Conservation (phyloP, 1,139 yeast species). For the Scheffersomyces illinoinensis region DNA sequence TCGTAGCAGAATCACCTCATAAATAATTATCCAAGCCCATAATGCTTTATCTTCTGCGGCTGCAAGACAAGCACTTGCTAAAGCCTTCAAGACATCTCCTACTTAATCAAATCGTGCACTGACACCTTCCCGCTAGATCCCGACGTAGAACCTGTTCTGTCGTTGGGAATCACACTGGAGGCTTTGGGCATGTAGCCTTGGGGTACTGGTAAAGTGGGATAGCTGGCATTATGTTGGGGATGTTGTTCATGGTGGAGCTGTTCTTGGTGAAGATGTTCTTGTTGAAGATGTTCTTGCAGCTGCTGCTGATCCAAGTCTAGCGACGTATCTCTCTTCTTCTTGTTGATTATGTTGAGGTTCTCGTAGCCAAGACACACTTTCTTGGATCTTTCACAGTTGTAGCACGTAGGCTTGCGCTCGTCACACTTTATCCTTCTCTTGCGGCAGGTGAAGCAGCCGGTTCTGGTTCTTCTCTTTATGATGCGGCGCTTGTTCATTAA, state of each 20-base stretch:
- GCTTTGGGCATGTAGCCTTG: neutral
- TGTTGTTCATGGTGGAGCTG: neutral
- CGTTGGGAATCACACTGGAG: constrained; percentile 1
- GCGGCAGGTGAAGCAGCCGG: constrained; percentile 32
- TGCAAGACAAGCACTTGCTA: too few relatives aligned
- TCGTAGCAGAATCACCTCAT: neutral
- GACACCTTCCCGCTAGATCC: constrained; percentile 2
- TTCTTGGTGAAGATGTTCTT: neutral
- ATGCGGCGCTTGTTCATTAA: constrained; percentile 42
- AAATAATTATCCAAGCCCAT: neutral
- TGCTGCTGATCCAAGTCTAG: constrained; percentile 7
- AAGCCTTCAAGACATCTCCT: neutral
- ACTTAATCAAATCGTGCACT: constrained; percentile 11
- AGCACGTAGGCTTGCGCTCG: constrained; percentile 64
- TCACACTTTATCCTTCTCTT: constrained; percentile 30
- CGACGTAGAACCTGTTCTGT: constrained; percentile 4
- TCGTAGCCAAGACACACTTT: constrained; percentile 73
- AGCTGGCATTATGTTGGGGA: neutral
- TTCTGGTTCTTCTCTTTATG: constrained; percentile 31
- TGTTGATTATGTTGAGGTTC: constrained; percentile 16
- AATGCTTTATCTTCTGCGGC: neutral
- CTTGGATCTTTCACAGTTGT: constrained; percentile 70
- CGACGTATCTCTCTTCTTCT: constrained; percentile 11
- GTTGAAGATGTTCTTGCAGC: neutral
- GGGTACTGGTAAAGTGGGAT: neutral